phyloP scores from a whole-genome alignment of 192 early-diverging fungal genomes.

The Allomyces arbusculus region DNA sequence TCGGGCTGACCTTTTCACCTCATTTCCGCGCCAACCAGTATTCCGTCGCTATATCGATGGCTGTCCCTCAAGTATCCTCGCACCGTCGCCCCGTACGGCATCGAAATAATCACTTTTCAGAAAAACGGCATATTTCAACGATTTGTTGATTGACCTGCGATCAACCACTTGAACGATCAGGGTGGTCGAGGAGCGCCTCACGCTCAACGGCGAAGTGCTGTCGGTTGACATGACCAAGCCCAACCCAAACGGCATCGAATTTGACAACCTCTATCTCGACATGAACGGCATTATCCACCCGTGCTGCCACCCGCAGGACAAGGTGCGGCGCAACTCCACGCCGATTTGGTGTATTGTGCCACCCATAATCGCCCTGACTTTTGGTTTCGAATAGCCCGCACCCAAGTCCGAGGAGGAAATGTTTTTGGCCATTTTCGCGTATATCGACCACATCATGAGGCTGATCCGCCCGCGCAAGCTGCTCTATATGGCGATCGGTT shows the following conservation, averaged over 20 bases:
- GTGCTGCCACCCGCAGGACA: slow-evolving; percentile 58
- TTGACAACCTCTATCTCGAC: slow-evolving; percentile 94
- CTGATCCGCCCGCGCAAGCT: slow-evolving; percentile 86
- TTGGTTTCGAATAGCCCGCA: slow-evolving; percentile 21
- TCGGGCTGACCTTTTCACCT: too few species aligned
- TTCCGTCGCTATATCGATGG: slow-evolving; percentile 3
- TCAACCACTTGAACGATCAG: neutral
- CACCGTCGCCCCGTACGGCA: neutral
- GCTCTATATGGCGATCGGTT: slow-evolving; percentile 94
- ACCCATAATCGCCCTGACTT: neutral
- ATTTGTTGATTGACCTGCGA: neutral
- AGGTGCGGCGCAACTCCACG: slow-evolving; percentile 14
- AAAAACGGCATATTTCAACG: neutral
- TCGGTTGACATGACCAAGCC: slow-evolving; percentile 72
- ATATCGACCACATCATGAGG: slow-evolving; percentile 85
- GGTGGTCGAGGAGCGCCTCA: slow-evolving; percentile 49
- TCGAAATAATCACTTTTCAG: neutral
- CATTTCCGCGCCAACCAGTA: neutral
- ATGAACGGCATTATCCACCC: slow-evolving; percentile 95
- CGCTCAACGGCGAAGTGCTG: slow-evolving; percentile 48
- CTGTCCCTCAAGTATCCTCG: slow-evolving; percentile 2
- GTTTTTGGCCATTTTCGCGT: slow-evolving; percentile 87
- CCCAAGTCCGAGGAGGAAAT: slow-evolving; percentile 82
- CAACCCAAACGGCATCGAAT: slow-evolving; percentile 78
- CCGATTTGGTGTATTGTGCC: neutral